Percentiles rank a stretch among this genome's conserved stretches.
phyloP scores from a whole-genome alignment of 2,329 filamentous ascomycete genomes.

The Mollisiaceae sp. region DNA sequence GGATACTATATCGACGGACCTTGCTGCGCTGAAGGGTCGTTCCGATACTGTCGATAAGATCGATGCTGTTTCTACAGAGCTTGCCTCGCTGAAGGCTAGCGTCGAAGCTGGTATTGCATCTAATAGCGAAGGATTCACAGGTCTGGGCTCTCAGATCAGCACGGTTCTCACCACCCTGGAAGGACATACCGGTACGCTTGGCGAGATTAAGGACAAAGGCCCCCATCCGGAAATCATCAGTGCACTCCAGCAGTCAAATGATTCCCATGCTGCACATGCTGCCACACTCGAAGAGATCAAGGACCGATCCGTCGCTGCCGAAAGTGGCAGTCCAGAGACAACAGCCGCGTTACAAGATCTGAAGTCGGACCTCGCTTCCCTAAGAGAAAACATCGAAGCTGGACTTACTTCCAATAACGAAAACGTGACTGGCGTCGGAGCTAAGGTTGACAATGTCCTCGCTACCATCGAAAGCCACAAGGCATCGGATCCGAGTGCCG shows the following conservation, averaged over 20 bases:
- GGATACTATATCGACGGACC: slow-evolving; percentile 35
- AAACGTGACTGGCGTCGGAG: slow-evolving; percentile 29
- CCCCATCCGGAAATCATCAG: slow-evolving; percentile 31
- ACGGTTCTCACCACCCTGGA: slow-evolving; percentile 31
- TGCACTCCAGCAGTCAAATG: slow-evolving; percentile 35
- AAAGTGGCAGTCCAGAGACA: slow-evolving; percentile 12
- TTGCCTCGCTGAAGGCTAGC: slow-evolving; percentile 31
- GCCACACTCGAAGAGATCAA: slow-evolving; percentile 31
- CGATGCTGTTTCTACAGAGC: slow-evolving; percentile 31
- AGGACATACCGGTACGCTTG: slow-evolving; percentile 28
- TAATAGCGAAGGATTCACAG: slow-evolving; percentile 26
- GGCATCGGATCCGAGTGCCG: slow-evolving; percentile 29
- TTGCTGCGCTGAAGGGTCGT: slow-evolving; percentile 32
- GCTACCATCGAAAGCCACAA: slow-evolving; percentile 33
- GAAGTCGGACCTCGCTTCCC: slow-evolving; percentile 26
- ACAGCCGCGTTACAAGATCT: slow-evolving; percentile 25
- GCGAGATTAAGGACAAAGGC: slow-evolving; percentile 31
- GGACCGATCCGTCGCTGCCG: slow-evolving; percentile 23
- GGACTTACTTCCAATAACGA: slow-evolving; percentile 32
- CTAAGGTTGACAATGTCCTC: slow-evolving; percentile 35
- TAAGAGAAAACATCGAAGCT: slow-evolving; percentile 35
- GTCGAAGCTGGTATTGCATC: slow-evolving; percentile 28
- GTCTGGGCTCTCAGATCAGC: slow-evolving; percentile 32
- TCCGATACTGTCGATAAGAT: slow-evolving; percentile 29
- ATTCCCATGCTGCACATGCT: slow-evolving; percentile 33